Base-by-base conservation (phyloP, 2,329 filamentous ascomycete genomes). In the Talaromyces amestolkiae region DNA sequence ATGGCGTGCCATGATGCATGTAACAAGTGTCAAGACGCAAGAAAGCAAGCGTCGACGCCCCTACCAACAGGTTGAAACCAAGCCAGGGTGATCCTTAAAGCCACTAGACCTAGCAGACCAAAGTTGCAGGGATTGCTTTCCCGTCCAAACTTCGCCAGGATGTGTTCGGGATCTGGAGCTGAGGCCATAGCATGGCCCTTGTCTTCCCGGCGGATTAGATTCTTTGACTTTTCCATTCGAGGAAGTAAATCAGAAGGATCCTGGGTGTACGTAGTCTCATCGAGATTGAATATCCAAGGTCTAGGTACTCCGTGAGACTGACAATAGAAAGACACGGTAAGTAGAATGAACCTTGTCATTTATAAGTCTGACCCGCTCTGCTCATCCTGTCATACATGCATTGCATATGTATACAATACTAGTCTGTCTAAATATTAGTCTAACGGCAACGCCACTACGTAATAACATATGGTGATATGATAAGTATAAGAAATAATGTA, bases 391-490 rank as follows among this genome's bases (percentile, higher is more conserved):
- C 53, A 56, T 56, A 24, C 33, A 56, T 37, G 33, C 33, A 56
- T 22, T 51, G 47, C 24, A 35, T 53, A 15, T 31, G 9, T 53
- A 31, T 37, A 39, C 33, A 24, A 15, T 2, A 56, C 53, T 56
- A 56, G 53, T 24, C 33, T 19, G 17, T 19, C 17, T 13, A 54
- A 19, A n/a, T 35, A 54, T 13, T 56, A 39, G 31, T 56, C 53
- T 37, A 37, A 56, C 53, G 53, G 53, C 15, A 39, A 56, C 22
- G n/a, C n/a, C 53, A 17, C 33, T 24, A 37, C 53, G 33, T 24
- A 56, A 56, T 56, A 56, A 56, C 24, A 54, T 54, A 35, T 54
- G 27, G 11, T 39, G n/a, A 56, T 56, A 56, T 56, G 31, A 35
- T 33, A 2, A 56, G 7, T 54, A 33, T 54, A 24, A 56, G 19